These are phyloP conservation scores for Kentomonas sorsogonicus DNA, from an alignment of 208 protist species.

Conservation along the genomic window DNA sequence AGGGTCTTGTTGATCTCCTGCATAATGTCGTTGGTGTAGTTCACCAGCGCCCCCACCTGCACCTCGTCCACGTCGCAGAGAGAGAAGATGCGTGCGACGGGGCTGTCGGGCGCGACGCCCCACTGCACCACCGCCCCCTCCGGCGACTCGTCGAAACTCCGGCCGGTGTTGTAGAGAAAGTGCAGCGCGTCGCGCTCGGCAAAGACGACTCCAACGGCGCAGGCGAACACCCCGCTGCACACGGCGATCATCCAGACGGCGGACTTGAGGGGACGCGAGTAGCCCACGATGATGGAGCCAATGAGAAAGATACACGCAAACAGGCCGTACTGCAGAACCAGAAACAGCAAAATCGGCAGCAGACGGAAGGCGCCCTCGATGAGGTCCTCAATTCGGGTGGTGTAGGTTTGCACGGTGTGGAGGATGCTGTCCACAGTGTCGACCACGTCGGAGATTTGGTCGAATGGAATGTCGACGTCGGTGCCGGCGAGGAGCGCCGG, in stretches of 20 bases:
- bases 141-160: slow-evolving; percentile 20
- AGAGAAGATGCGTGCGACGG: slow-evolving; percentile 22
- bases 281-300: slow-evolving; percentile 15
- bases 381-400: slow-evolving; percentile 22
- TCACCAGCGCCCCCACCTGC: slow-evolving; percentile 13
- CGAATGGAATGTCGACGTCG: slow-evolving; percentile 13
- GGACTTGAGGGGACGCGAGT: slow-evolving; percentile 11
- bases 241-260: slow-evolving; percentile 26
- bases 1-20: slow-evolving; percentile 15
- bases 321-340: slow-evolving; percentile 24
- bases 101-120: slow-evolving; percentile 17
- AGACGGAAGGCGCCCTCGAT: slow-evolving; percentile 27
- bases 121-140: slow-evolving; percentile 18
- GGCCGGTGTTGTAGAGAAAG: slow-evolving; percentile 17
- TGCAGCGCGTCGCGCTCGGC: slow-evolving; percentile 10
- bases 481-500: slow-evolving; percentile 17
- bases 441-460: slow-evolving; percentile 10
- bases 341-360: slow-evolving; percentile 26
- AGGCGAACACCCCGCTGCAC: slow-evolving; percentile 19
- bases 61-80: slow-evolving; percentile 20
- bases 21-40: slow-evolving; percentile 21
- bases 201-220: slow-evolving; percentile 24
- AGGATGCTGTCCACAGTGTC: slow-evolving; percentile 11
- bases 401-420: slow-evolving; percentile 16
- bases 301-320: slow-evolving; percentile 20